A percentile compares a stretch with the other conserved stretches of the same genome.
Conservation (phyloP, 306 rosid genomes). For the Glycine soja region DNA sequence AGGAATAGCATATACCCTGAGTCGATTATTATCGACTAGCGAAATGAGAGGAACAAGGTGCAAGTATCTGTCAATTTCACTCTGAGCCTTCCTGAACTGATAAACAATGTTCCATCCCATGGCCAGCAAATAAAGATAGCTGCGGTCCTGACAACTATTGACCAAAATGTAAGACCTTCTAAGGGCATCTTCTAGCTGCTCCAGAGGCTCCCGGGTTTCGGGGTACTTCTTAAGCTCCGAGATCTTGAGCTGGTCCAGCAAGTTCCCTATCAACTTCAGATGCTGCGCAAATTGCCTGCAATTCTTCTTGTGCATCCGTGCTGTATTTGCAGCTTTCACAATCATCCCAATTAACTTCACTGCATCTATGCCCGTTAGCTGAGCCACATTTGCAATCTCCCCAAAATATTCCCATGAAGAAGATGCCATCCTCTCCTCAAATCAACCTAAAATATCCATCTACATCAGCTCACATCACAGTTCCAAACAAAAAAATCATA, state of each 20-base stretch:
- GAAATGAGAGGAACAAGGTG: conserved; percentile 91
- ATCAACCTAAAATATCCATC: conserved; percentile 44
- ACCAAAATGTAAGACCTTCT: conserved; percentile 89
- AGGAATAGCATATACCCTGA: conserved; percentile 72
- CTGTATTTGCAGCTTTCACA: conserved; percentile 91
- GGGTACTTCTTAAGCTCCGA: conserved; percentile 92
- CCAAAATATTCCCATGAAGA: conserved; percentile 85
- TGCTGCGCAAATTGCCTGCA: conserved; percentile 95
- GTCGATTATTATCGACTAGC: conserved; percentile 87
- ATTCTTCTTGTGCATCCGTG: conserved; percentile 93
- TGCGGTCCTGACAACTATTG: conserved; percentile 89
- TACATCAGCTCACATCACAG: conserved; percentile 34
- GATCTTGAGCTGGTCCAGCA: conserved; percentile 94
- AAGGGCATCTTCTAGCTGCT: conserved; percentile 96
- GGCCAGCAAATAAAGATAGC: conserved; percentile 91
- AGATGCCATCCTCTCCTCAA: conserved; percentile 63
- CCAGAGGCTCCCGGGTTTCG: conserved; percentile 93
- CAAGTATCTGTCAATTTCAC: conserved; percentile 89
- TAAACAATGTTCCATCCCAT: conserved; percentile 99
- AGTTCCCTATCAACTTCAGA: conserved; percentile 88
- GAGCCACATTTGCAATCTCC: conserved; percentile 89
- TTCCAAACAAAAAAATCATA: conserved; percentile 13
- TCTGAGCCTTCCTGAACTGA: conserved; percentile 95
- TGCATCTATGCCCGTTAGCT: conserved; percentile 87
- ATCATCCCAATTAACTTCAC: conserved; percentile 82